Evolutionary conservation across 2,329 filamentous ascomycete species (phyloP), one percentile per base, ranked within the genome.

Genomic region (Torrubiella hemipterigena): DNA sequence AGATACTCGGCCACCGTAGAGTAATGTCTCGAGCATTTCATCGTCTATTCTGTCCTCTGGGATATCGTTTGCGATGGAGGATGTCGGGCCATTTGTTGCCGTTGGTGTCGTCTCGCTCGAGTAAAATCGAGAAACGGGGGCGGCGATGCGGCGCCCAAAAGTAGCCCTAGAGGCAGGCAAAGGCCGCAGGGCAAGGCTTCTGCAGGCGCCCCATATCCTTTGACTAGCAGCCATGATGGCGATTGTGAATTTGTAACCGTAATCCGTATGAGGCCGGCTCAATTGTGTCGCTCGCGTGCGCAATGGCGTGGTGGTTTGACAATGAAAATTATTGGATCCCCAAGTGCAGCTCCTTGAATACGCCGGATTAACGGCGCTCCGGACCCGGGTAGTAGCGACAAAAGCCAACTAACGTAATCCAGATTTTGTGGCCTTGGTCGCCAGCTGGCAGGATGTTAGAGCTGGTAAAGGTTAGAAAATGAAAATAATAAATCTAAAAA

Each of bases 201-300:
- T 49, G 34, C 53, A 55, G 40, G 46, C 51, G 22, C 48, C 47
- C 52, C 48, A 54, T 34, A 55, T 37, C 36, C 46, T 47, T n/a
- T n/a, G n/a, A n/a, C n/a, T n/a, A n/a, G n/a, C n/a, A n/a, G n/a
- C n/a, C n/a, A n/a, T n/a, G n/a, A n/a, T n/a, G n/a, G n/a, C n/a
- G n/a, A n/a, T n/a, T n/a, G n/a, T n/a, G n/a, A n/a, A n/a, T n/a
- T n/a, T n/a, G n/a, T n/a, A n/a, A n/a, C n/a, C n/a, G n/a, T n/a
- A n/a, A n/a, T n/a, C n/a, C n/a, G n/a, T n/a, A n/a, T n/a, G n/a
- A n/a, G n/a, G n/a, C n/a, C n/a, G 52, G 41, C 47, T 49, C 47
- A 52, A 55, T 55, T n/a, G 23, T 26, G n/a, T n/a, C n/a, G 12
- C 46, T 42, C 33, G 31, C 34, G 40, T 42, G 38, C 40, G 44